Evolutionary conservation across 208 protist genomes (phyloP), one percentile per base, ranked within the genome.

Genomic region (Vickermania spadyakhi): DNA sequence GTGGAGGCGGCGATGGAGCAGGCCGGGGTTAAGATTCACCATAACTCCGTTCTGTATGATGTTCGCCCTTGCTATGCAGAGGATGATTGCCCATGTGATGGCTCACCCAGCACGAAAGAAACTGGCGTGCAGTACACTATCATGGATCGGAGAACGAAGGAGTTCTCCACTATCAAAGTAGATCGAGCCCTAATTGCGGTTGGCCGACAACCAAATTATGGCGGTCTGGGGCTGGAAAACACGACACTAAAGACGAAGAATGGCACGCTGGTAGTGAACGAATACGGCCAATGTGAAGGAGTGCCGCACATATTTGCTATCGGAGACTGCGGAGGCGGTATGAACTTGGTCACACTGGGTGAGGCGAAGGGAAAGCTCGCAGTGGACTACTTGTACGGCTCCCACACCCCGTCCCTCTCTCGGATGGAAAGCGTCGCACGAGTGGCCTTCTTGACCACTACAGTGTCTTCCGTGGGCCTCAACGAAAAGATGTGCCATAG

Each of bases 81-180:
- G 3, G 36, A 25, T 5, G 36, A 45, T 18, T 45, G 36, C 18
- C n/a, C n/a, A n/a, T n/a, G n/a, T n/a, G 36, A 45, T 45, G 36
- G 36, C 36, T 45, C 36, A 7, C 36, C 36, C 7, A 18, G 11
- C 11, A 52, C 55, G 29, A 69, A 59, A 3, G 30, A 66, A 13
- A 53, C 52, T 13, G 80, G 74, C n/a, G 80, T 92, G 41, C 78
- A 86, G 73, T 88, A 91, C 72, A 89, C 81, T 29, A 73, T 92
- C 31, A 79, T 82, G 73, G 57, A 89, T 58, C 58, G 74, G 26
- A 62, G 64, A 22, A 85, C 81, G 4, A 57, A 68, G 30, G 50
- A 74, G 62, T 60, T 89, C 45, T 65, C 73, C 28, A 88, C 81
- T 0, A 79, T 71, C 51, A 57, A 87, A n/a, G 86, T 93, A 42